These are phyloP conservation scores for Aspergillus neoniger DNA, from an alignment of 2,329 filamentous ascomycete genomes.

Conservation along the genomic window DNA sequence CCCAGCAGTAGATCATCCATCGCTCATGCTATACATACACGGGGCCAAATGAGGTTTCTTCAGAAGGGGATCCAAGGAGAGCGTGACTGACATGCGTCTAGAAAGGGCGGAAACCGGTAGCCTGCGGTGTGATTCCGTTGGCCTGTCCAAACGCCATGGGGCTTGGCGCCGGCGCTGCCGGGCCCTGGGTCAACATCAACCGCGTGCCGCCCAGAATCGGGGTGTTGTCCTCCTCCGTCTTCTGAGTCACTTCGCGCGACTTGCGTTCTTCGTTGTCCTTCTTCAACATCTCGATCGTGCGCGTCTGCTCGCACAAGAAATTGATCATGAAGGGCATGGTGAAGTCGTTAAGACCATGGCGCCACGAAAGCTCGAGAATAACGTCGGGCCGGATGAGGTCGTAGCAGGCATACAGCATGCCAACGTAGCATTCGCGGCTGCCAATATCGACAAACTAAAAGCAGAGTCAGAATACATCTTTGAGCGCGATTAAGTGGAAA, in stretches of 20 bases:
- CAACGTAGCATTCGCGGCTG: conserved; percentile 98
- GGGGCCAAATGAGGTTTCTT: conserved; percentile 13
- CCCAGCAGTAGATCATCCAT: conserved; percentile 26
- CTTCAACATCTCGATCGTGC: conserved; percentile 80
- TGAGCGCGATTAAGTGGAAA: neutral
- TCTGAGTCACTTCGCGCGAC: conserved; percentile 66
- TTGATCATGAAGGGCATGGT: conserved; percentile 99
- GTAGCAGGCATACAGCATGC: conserved; percentile 98
- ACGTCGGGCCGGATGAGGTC: conserved; percentile 92
- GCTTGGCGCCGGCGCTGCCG: conserved; percentile 59
- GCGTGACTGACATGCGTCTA: conserved; percentile 35
- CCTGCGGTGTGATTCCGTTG: conserved; percentile 87
- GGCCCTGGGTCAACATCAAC: conserved; percentile 94
- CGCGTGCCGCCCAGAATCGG: conserved; percentile 87
- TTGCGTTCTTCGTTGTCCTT: conserved; percentile 97
- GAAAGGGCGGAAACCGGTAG: conserved; percentile 71
- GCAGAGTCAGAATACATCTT: conserved; percentile 35
- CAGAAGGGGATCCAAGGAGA: conserved; percentile 18
- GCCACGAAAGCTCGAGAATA: conserved; percentile 96
- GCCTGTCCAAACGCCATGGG: conserved; percentile 73
- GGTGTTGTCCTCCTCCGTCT: conserved; percentile 89
- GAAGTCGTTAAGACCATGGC: conserved; percentile 89
- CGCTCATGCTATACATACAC: conserved; percentile 40
- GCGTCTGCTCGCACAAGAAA: conserved; percentile 86
- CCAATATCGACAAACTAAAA: conserved; percentile 95